These are phyloP conservation scores for Periconia sp. DNA, from an alignment of 2,329 filamentous ascomycete species.

Conservation along the genomic window DNA sequence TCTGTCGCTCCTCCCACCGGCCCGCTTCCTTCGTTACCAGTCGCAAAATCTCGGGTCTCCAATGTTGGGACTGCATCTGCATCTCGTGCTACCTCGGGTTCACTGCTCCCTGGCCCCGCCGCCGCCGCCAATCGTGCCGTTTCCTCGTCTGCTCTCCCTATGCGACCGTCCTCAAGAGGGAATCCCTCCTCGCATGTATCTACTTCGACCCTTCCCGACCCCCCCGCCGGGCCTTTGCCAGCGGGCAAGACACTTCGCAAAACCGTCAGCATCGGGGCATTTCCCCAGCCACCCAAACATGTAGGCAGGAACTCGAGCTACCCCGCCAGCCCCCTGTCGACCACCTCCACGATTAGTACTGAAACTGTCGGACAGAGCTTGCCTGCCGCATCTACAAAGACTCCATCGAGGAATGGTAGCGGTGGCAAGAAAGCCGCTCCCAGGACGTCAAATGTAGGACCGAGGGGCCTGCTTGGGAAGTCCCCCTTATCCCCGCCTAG, in stretches of 20 bases:
- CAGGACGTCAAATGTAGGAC: conserved; percentile 46
- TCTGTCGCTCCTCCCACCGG: conserved; percentile 68
- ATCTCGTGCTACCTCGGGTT: conserved; percentile 23
- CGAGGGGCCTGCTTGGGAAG: conserved; percentile 33
- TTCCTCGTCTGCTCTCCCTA: conserved; percentile 35
- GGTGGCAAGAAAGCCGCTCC: conserved; percentile 49
- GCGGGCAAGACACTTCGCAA: conserved; percentile 73
- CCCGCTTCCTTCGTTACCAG: conserved; percentile 72
- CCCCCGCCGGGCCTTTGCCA: conserved; percentile 35
- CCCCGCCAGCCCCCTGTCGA: conserved; percentile 57
- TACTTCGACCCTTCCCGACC: conserved; percentile 46
- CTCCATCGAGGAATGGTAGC: conserved; percentile 35
- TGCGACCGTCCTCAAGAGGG: conserved; percentile 22
- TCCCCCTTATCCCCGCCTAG: conserved; percentile 63
- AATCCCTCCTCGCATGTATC: conserved; percentile 50
- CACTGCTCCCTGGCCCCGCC: conserved; percentile 30
- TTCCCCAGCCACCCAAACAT: conserved; percentile 83
- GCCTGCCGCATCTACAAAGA: conserved; percentile 26
- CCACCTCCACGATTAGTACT: conserved; percentile 49
- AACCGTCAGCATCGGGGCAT: conserved; percentile 89
- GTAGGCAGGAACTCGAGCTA: conserved; percentile 61
- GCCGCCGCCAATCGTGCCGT: conserved; percentile 28
- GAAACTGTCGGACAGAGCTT: conserved; percentile 37
- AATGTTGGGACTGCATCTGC: conserved; percentile 26
- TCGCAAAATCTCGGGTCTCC: conserved; percentile 69